These are phyloP conservation scores for Xylaria sp. DNA, from an alignment of 2,329 filamentous ascomycete species.

Conservation along the genomic window DNA sequence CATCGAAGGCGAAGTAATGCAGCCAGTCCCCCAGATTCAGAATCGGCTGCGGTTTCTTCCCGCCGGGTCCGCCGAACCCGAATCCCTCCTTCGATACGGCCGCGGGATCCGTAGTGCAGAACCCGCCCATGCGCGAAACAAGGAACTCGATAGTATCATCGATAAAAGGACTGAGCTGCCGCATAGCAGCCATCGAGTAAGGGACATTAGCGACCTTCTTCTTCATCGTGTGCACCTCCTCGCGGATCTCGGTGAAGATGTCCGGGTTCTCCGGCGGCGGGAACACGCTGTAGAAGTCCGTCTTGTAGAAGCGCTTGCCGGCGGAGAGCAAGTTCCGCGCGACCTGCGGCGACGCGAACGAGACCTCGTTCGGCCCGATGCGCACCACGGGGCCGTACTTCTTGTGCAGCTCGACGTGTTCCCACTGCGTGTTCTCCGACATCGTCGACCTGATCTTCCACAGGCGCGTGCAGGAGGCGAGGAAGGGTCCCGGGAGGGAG, in stretches of 20 bases:
- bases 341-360: conserved; percentile 58
- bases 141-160: conserved; percentile 63
- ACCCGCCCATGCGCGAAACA: conserved; percentile 55
- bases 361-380: conserved; percentile 62
- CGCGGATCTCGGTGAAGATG: conserved; percentile 67
- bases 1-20: conserved; percentile 58
- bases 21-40: conserved; percentile 62
- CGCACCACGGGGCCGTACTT: conserved; percentile 61
- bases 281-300: conserved; percentile 64
- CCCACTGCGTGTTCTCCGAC: conserved; percentile 54
- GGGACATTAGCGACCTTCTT: conserved; percentile 64
- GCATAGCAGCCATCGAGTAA: conserved; percentile 65
- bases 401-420: conserved; percentile 58
- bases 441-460: conserved; percentile 57
- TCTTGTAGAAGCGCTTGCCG: conserved; percentile 65
- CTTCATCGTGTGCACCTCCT: conserved; percentile 65
- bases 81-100: conserved; percentile 12
- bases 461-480: conserved; percentile 51
- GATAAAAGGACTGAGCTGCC: conserved; percentile 62
- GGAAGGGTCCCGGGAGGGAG: conserved; percentile 46
- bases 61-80: background rate
- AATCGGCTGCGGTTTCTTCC: conserved; percentile 35
- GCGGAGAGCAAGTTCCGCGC: conserved; percentile 59
- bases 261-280: conserved; percentile 67
- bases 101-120: conserved; percentile 46